Evolutionary conservation across 1,284 basidiomycete genomes (phyloP).

Genomic region (Wallemia mellicola): DNA sequence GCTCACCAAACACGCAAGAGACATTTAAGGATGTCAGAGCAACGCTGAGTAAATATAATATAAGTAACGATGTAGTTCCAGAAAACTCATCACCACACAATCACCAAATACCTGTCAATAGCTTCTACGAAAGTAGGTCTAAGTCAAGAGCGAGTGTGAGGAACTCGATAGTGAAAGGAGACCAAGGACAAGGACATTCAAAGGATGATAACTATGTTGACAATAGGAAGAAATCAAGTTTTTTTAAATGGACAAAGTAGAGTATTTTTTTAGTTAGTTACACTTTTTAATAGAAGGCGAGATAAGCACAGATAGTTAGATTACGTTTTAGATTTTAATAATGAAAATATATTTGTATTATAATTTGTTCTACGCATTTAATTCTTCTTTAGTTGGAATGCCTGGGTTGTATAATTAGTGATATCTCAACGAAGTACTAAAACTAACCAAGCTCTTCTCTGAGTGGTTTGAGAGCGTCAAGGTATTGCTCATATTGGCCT

Average conservation of each 20-base stretch:
- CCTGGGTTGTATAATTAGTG: not conserved
- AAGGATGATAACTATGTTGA: not conserved
- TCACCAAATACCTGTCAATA: not conserved
- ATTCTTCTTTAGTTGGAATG: not conserved
- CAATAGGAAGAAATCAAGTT: not conserved
- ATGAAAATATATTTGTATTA: not conserved
- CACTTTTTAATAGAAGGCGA: slow-evolving; percentile 1
- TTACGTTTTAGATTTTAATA: not conserved
- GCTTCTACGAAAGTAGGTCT: too few species aligned
- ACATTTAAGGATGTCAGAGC: not conserved
- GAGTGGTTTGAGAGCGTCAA: slow-evolving; percentile 55
- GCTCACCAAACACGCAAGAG: not conserved
- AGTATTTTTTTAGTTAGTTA: not conserved
- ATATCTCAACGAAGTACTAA: not conserved
- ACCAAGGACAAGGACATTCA: not conserved
- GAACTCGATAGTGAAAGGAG: not conserved
- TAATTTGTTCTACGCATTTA: not conserved
- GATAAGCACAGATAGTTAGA: not conserved
- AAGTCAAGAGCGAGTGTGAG: not conserved
- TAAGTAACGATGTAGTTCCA: not conserved
- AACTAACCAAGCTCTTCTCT: slow-evolving; percentile 64
- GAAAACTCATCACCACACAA: not conserved
- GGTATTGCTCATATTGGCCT: slow-evolving; percentile 63
- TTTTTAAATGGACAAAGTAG: not conserved
- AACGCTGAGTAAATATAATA: not conserved